Conservation (phyloP, 345 rosid genomes). For the Eucalyptus leucophloia region DNA sequence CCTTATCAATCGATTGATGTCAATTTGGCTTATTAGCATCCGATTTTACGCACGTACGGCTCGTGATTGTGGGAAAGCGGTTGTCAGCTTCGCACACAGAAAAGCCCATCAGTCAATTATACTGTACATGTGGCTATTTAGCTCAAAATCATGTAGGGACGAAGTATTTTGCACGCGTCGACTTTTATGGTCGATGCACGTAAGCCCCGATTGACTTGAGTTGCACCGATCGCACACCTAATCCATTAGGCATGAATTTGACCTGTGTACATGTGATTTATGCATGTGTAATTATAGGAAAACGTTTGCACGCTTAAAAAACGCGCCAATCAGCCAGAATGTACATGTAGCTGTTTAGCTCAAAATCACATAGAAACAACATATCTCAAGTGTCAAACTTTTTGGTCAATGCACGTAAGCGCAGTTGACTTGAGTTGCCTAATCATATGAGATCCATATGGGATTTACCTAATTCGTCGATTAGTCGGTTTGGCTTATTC, state of each 20-base stretch:
- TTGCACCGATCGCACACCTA: neutral
- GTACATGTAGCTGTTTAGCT: neutral
- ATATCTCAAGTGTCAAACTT: neutral
- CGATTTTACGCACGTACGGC: neutral
- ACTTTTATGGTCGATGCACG: neutral
- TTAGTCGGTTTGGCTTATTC: neutral
- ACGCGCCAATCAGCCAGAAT: rapidly evolving
- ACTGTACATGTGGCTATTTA: too few relatives aligned
- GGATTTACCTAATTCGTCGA: neutral
- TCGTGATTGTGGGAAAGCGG: neutral
- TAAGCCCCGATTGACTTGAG: neutral
- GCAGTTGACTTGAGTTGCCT: too few relatives aligned
- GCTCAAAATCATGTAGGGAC: too few relatives aligned
- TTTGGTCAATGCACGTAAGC: neutral
- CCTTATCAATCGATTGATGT: neutral
- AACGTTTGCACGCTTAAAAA: neutral
- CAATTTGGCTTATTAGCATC: neutral
- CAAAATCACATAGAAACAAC: neutral
- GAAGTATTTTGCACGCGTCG: too few relatives aligned
- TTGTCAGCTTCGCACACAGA: neutral
- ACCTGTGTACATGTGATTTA: neutral
- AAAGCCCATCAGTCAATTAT: too few relatives aligned
- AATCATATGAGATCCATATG: neutral
- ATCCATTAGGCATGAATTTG: neutral
- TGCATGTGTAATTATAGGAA: neutral